Conservation (phyloP, 306 rosid species). For the Castanea mollissima region DNA sequence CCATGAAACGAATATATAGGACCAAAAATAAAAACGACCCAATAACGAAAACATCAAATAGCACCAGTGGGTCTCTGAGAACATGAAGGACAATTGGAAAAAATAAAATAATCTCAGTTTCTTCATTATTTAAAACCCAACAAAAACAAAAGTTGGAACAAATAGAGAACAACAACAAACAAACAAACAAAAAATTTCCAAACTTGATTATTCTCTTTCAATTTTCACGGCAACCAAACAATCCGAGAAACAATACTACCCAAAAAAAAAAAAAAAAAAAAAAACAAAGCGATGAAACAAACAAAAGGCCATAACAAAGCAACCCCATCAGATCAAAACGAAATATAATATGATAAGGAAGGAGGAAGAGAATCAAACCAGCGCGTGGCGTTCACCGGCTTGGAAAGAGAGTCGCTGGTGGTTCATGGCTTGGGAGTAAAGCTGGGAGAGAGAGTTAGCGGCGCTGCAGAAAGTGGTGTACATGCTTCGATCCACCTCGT, state of each 20-base stretch:
- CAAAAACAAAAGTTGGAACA: not conserved
- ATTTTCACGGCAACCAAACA: not conserved
- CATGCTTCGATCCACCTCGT: constrained; percentile 95
- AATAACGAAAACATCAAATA: not conserved
- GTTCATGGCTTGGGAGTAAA: constrained; percentile 85
- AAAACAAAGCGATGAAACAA: not conserved
- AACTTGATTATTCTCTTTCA: not conserved
- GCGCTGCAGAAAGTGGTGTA: constrained; percentile 92
- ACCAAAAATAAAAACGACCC: not conserved
- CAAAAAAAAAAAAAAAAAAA: not conserved
- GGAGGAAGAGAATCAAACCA: constrained; percentile 33
- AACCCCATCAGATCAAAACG: not conserved
- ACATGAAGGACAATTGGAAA: not conserved
- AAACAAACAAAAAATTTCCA: not conserved
- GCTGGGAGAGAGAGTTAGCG: constrained; percentile 93
- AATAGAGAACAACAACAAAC: not conserved
- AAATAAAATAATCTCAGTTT: not conserved
- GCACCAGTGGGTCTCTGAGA: not conserved
- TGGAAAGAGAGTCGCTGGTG: constrained; percentile 89
- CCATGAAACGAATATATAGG: not conserved
- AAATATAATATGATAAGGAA: not conserved
- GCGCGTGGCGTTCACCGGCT: constrained; percentile 94
- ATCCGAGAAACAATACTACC: not conserved
- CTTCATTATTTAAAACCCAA: not conserved
- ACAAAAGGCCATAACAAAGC: not conserved